Base-by-base conservation (phyloP, 2,329 filamentous ascomycete genomes). In the Fulvia fulva region DNA sequence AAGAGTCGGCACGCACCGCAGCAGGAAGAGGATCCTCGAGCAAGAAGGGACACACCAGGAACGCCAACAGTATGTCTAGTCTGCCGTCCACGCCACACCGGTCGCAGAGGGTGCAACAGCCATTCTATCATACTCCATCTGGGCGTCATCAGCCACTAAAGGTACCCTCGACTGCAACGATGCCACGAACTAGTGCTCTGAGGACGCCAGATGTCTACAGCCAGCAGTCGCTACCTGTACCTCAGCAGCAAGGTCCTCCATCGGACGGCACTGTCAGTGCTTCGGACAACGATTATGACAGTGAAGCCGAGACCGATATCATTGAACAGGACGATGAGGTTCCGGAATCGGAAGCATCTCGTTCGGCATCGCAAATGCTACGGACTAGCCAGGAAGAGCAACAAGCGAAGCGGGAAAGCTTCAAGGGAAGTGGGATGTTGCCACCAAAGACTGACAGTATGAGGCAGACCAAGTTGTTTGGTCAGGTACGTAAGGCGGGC, bases 41-140 rank as follows among this genome's bases (percentile, higher is more conserved):
- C 75, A 72, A 81, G 77, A 68, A 80, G 72, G 84, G 84, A 56
- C 91, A 96, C 71, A 84, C 82, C 19, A 85, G 91, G 65, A 89
- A 87, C 58, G 84, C 87, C 28, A 90, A 95, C 71, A 94, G 90
- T 46, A 79, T 96, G 72, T 95, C 91, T 0, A 94, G 91, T 1
- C 78, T 96, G 5, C 91, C 91, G 7, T 86, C 85, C 5, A 96
- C 91, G 2, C 90, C 91, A 9, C 77, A 78, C 45, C 81, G 84
- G 14, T 73, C 79, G 45, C 81, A 63, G 51, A 68, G 64, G 43
- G 83, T 51, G 75, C 65, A 77, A 86, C 85, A 87, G 51, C 84
- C 87, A 0, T 37, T 60, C 14, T 68, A 66, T 46, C 57, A 65
- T 26, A 71, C 70, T 5, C 68, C 69, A 1, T 60, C 52, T 19